phyloP scores from a whole-genome alignment of 495 filamentous ascomycete genomes.

The Penicillium silybi region DNA sequence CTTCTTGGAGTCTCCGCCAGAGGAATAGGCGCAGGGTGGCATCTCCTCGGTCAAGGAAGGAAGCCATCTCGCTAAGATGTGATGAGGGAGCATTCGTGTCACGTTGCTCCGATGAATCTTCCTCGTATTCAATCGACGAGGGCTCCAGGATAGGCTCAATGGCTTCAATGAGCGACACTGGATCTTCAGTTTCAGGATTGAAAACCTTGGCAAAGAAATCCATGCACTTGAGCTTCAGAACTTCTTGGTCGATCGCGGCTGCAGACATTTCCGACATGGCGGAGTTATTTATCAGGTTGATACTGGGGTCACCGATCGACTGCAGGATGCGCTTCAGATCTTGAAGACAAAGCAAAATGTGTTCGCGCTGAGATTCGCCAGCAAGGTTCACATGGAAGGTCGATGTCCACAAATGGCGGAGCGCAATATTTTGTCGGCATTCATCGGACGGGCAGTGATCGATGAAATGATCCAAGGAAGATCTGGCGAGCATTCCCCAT shows the following conservation, averaged over 20 bases:
- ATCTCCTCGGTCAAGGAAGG: constrained; percentile 75
- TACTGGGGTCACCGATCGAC: constrained; percentile 36
- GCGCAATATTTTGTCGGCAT: constrained; percentile 27
- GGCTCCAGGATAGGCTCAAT: constrained; percentile 89
- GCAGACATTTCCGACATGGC: constrained; percentile 86
- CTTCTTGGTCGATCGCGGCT: constrained; percentile 77
- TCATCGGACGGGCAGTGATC: constrained; percentile 22
- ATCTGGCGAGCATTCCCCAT: constrained; percentile 70
- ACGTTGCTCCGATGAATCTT: constrained; percentile 15
- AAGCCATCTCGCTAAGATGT: constrained; percentile 67
- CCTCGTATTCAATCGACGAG: constrained; percentile 47
- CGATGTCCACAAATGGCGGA: constrained; percentile 81
- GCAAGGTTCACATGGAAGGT: constrained; percentile 68
- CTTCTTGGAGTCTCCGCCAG: constrained; percentile 82
- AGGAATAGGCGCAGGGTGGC: constrained; percentile 78
- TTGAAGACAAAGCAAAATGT: constrained; percentile 75
- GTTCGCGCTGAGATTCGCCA: constrained; percentile 66
- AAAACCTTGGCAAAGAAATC: constrained; percentile 93
- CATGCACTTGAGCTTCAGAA: constrained; percentile 87
- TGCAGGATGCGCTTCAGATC: constrained; percentile 56
- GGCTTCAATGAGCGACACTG: constrained; percentile 79
- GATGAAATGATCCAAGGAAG: constrained; percentile 53
- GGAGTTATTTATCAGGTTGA: constrained; percentile 77
- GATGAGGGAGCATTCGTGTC: constrained; percentile 14
- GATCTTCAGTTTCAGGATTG: constrained; percentile 58